Evolutionary conservation across 2,329 filamentous ascomycete species (phyloP).

Genomic region (Claviceps pusilla): DNA sequence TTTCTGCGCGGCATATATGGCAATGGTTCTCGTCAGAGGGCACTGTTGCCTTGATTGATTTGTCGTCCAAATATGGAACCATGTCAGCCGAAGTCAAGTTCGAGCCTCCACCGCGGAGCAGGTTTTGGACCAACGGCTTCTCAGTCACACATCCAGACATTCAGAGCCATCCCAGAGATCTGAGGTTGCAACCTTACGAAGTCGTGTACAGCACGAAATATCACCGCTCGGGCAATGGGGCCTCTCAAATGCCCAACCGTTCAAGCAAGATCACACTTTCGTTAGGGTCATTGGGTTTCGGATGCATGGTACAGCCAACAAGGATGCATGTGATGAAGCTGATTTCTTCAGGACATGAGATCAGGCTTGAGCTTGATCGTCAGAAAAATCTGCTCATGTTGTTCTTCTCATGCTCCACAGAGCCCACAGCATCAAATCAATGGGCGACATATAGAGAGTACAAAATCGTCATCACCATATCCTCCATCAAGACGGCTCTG

Average conservation of each 20-base stretch:
- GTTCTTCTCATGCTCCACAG: constrained; percentile 15
- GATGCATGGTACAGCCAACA: constrained; percentile 37
- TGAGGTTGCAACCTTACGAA: constrained; percentile 9
- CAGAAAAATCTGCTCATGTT: constrained; percentile 15
- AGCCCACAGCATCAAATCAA: constrained; percentile 1
- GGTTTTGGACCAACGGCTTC: constrained; percentile 34
- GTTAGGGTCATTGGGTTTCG: constrained; percentile 42
- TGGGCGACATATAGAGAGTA: constrained; percentile 15
- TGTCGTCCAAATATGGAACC: constrained; percentile 16
- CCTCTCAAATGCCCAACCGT: not conserved
- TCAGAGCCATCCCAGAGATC: constrained; percentile 8
- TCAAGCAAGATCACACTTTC: constrained; percentile 23
- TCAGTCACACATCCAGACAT: constrained; percentile 12
- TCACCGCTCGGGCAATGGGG: not conserved
- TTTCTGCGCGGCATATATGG: constrained; percentile 32
- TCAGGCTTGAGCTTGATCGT: constrained; percentile 19
- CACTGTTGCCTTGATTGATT: constrained; percentile 39
- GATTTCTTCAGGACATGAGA: constrained; percentile 5
- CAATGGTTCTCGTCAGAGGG: constrained; percentile 37
- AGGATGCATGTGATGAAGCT: constrained; percentile 45
- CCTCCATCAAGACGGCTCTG: constrained; percentile 30
- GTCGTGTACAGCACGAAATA: not conserved
- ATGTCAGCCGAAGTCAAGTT: constrained; percentile 35
- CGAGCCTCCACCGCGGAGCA: constrained; percentile 35
- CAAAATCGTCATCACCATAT: constrained; percentile 29